Conservation (phyloP, 73 alveolate species). For the Tetrahymena elliotti region DNA sequence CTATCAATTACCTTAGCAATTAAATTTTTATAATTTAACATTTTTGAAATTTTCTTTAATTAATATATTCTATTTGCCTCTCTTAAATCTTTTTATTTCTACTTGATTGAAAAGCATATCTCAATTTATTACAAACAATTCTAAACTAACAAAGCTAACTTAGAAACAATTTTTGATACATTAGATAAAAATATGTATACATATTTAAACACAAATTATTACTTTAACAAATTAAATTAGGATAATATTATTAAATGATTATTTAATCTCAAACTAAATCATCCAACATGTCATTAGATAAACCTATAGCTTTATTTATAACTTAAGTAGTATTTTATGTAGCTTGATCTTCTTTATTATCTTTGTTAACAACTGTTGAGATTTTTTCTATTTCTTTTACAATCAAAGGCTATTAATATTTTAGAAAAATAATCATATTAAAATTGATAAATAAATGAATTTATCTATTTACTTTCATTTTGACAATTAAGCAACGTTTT, state of each 20-base stretch:
- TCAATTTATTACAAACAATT: too few species aligned
- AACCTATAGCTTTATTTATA: neutral
- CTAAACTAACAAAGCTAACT: too few species aligned
- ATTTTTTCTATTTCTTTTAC: neutral
- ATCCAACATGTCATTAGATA: neutral
- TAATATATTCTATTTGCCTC: neutral
- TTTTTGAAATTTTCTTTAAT: neutral
- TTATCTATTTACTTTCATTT: neutral
- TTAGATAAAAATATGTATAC: too few species aligned
- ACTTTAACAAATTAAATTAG: neutral
- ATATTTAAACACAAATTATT: neutral
- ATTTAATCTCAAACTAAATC: neutral
- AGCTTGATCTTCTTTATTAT: neutral
- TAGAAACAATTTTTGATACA: too few species aligned
- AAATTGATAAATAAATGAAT: too few species aligned
- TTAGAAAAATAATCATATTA: neutral
- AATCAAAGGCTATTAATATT: neutral
- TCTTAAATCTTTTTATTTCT: neutral
- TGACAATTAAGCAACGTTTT: neutral
- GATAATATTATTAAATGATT: neutral
- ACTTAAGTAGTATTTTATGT: neutral
- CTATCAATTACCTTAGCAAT: neutral
- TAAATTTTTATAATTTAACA: neutral
- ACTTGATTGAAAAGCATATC: too few species aligned
- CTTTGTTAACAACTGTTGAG: neutral